Evolutionary conservation across 306 rosid species (phyloP).

Genomic region (Alnus rubra): DNA sequence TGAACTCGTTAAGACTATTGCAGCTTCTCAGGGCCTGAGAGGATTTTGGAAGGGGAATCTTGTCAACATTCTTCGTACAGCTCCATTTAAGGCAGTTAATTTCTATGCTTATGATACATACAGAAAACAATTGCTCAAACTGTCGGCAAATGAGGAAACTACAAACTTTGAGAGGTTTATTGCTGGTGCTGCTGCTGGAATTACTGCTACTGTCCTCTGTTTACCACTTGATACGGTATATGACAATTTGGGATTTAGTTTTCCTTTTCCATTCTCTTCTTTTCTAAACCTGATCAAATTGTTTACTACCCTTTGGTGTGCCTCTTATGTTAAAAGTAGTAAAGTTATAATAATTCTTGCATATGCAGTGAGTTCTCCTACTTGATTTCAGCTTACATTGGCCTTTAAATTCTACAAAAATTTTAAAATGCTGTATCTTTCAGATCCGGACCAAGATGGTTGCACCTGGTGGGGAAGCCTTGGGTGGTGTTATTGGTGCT

Average conservation of each 20-base stretch:
- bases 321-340: too few species aligned
- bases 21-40: slow-evolving; percentile 77
- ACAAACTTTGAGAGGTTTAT: slow-evolving; percentile 86
- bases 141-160: slow-evolving; percentile 74
- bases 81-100: slow-evolving; percentile 93
- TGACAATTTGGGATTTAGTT: slow-evolving; percentile 22
- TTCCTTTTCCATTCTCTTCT: neutral
- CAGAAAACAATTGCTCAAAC: slow-evolving; percentile 72
- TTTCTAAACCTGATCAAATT: neutral
- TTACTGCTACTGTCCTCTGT: slow-evolving; percentile 80
- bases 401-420: slow-evolving; percentile 18
- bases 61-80: slow-evolving; percentile 87
- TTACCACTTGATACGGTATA: slow-evolving; percentile 96
- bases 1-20: slow-evolving; percentile 66
- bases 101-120: slow-evolving; percentile 90
- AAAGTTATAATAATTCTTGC: neutral
- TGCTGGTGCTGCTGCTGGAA: slow-evolving; percentile 97
- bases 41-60: slow-evolving; percentile 98
- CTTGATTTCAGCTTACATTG: slow-evolving; percentile 12
- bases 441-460: slow-evolving; percentile 93
- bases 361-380: neutral
- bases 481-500: slow-evolving; percentile 92
- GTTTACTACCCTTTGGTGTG: neutral
- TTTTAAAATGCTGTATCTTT: slow-evolving; percentile 17
- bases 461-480: slow-evolving; percentile 96